Percentiles rank a stretch among this genome's conserved stretches.
These are phyloP conservation scores for Colletotrichum sp. DNA, from an alignment of 2,329 filamentous ascomycete species.

Conservation along the genomic window DNA sequence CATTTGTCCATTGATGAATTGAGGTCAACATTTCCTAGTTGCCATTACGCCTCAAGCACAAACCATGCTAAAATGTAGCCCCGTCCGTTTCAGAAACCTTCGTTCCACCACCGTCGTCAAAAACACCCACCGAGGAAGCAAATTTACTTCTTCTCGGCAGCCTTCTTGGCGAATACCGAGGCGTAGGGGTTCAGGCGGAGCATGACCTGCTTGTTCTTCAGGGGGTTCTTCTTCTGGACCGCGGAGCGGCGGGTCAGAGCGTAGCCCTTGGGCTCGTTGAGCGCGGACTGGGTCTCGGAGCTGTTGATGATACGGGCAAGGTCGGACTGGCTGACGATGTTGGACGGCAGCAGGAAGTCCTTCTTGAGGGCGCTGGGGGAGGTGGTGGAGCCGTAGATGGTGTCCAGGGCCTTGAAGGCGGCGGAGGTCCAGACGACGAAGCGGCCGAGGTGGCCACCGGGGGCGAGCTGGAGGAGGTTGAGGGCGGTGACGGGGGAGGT, in stretches of 20 bases:
- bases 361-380: slow-evolving; percentile 92
- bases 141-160: slow-evolving; percentile 49
- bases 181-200: slow-evolving; percentile 99
- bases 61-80: slow-evolving; percentile 24
- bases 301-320: slow-evolving; percentile 99
- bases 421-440: slow-evolving; percentile 99
- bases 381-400: slow-evolving; percentile 94
- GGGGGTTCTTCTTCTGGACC: slow-evolving; percentile 99
- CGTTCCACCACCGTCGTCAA: slow-evolving; percentile 14
- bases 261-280: slow-evolving; percentile 89
- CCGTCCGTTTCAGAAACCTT: slow-evolving; percentile 19
- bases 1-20: slow-evolving; percentile 25
- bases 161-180: slow-evolving; percentile 81
- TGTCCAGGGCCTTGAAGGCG: slow-evolving; percentile 95
- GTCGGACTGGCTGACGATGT: slow-evolving; percentile 92
- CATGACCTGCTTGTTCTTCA: slow-evolving; percentile 98
- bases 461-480: slow-evolving; percentile 98
- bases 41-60: slow-evolving; percentile 24
- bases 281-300: slow-evolving; percentile 95
- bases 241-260: slow-evolving; percentile 85
- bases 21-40: slow-evolving; percentile 26
- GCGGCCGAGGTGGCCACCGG: slow-evolving; percentile 97
- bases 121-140: neutral
- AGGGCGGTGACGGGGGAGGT: slow-evolving; percentile 90
- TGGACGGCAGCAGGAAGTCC: slow-evolving; percentile 96